Evolutionary conservation across 495 filamentous ascomycete species (phyloP).

Genomic region (Copromyces sp.): DNA sequence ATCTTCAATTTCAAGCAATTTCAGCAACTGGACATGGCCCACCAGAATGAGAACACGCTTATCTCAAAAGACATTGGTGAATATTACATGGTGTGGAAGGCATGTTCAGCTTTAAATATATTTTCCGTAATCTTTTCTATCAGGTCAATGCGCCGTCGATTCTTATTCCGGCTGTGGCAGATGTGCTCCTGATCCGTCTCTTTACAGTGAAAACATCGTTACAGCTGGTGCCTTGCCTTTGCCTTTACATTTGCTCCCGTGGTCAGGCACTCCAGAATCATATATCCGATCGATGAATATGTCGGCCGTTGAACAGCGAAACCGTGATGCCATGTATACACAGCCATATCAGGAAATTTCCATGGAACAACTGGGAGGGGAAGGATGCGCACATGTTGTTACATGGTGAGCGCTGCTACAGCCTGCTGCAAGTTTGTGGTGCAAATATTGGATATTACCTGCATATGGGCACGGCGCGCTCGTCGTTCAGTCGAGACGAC

Average conservation of each 20-base stretch:
- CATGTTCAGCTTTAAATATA: not conserved
- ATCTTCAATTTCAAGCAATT: not conserved
- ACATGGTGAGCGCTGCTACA: not conserved
- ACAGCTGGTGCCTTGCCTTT: not conserved
- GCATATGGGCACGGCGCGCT: not conserved
- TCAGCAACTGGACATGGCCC: not conserved
- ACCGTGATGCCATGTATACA: not conserved
- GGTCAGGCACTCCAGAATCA: not conserved
- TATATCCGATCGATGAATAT: not conserved
- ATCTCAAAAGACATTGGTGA: not conserved
- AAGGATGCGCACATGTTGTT: not conserved
- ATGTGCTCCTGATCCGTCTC: not conserved
- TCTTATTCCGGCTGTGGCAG: not conserved
- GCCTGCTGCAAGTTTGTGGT: not conserved
- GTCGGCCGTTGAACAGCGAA: not conserved
- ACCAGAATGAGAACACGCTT: not conserved
- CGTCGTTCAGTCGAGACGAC: not conserved
- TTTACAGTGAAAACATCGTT: not conserved
- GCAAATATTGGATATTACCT: not conserved
- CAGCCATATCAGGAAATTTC: not conserved
- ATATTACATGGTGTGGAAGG: not conserved
- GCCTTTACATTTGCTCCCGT: not conserved
- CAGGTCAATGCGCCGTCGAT: not conserved
- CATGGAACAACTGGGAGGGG: not conserved
- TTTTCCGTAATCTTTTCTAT: not conserved